These are phyloP conservation scores for Scorias spongiosa DNA, from an alignment of 2,329 filamentous ascomycete species.

Conservation along the genomic window DNA sequence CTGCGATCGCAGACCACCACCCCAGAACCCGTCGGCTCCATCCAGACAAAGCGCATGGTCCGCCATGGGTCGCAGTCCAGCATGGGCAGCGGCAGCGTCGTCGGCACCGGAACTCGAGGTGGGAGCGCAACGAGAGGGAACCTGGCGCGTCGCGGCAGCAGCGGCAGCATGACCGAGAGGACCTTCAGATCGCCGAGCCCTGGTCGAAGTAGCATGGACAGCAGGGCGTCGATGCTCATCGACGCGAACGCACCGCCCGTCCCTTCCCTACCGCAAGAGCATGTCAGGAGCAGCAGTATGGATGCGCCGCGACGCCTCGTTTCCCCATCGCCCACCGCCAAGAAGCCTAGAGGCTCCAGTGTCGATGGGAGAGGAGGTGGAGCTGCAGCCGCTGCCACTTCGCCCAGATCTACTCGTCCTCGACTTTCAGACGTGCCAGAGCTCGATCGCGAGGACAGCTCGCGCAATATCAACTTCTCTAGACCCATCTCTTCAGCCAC, in stretches of 20 bases:
- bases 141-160: constrained; percentile 53
- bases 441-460: constrained; percentile 27
- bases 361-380: constrained; percentile 14
- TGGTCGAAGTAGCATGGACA: constrained; percentile 25
- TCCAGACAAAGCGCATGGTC: constrained; percentile 74
- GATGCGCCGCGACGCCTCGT: constrained; percentile 33
- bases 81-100: constrained; percentile 33
- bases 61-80: constrained; percentile 63
- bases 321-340: constrained; percentile 28
- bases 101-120: constrained; percentile 4
- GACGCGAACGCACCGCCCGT: constrained; percentile 48
- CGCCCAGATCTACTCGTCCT: not conserved
- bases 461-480: constrained; percentile 37
- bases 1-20: constrained; percentile 63
- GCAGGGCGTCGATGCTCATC: constrained; percentile 7
- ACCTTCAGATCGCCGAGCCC: constrained; percentile 70
- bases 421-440: constrained; percentile 26
- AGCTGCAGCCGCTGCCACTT: not conserved
- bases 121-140: constrained; percentile 20
- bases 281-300: constrained; percentile 24
- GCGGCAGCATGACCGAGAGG: constrained; percentile 72
- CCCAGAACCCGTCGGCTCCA: constrained; percentile 63
- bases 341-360: constrained; percentile 19
- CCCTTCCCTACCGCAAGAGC: constrained; percentile 43
- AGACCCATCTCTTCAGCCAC: constrained; percentile 33